Conservation (phyloP, 1,284 basidiomycete species). For the Tylopilus sp. region DNA sequence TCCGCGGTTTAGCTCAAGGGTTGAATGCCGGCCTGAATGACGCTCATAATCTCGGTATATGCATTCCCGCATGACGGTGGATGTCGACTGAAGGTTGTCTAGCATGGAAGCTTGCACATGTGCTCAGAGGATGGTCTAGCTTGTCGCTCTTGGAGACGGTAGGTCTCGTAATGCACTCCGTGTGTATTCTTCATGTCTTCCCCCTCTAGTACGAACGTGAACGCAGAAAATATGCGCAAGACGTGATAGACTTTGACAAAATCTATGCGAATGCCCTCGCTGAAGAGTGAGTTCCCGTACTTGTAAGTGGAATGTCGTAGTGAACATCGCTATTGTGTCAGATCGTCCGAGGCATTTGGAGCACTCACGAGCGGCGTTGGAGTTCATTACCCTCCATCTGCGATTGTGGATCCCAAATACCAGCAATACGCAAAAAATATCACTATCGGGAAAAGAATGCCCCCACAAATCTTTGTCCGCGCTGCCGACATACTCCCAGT, state of each 20-base stretch:
- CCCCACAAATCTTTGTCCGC: no score
- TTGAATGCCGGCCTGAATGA: background rate
- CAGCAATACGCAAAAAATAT: no score
- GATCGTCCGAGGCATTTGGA: background rate
- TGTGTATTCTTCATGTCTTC: no score
- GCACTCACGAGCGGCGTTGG: background rate
- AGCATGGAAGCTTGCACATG: background rate
- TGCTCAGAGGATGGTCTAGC: background rate
- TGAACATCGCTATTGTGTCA: background rate
- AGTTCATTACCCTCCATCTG: background rate
- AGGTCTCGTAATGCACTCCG: no score
- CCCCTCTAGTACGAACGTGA: no score
- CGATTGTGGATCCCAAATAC: background rate
- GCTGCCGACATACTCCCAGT: no score
- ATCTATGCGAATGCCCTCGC: background rate
- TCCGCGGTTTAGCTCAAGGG: no score
- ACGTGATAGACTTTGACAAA: background rate
- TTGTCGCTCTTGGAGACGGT: background rate
- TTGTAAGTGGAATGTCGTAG: background rate
- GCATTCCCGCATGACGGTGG: background rate
- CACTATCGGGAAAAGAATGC: no score
- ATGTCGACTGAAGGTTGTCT: background rate
- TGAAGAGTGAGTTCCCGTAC: background rate
- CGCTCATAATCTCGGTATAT: background rate
- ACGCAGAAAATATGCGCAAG: no score